A percentile compares a stretch with the other conserved stretches of the same genome.
Conservation (phyloP, 2,329 filamentous ascomycete species). For the Colletotrichum lini region DNA sequence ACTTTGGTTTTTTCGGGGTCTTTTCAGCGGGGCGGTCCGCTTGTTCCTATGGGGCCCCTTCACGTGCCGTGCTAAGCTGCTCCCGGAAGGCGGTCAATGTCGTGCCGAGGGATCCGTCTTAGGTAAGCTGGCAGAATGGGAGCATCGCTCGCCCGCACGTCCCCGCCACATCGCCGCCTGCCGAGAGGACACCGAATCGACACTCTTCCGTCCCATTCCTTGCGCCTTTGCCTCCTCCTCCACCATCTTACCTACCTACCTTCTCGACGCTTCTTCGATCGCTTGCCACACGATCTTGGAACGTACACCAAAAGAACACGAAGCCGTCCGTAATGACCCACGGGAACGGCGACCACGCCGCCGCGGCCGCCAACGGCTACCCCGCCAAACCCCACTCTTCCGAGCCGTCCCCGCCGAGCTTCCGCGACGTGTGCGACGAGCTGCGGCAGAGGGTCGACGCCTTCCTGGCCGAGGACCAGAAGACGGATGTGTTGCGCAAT, state of each 20-base stretch:
- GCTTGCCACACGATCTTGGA: neutral
- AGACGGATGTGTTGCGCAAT: slow-evolving; percentile 69
- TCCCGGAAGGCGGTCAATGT: neutral
- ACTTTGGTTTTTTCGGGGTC: slow-evolving; percentile 7
- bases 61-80: neutral
- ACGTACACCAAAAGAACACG: neutral
- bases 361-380: slow-evolving; percentile 32
- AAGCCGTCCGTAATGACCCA: slow-evolving; percentile 18
- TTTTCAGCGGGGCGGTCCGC: neutral
- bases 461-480: slow-evolving; percentile 75
- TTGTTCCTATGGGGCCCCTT: neutral
- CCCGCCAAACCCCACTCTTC: slow-evolving; percentile 41
- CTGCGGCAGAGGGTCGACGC: slow-evolving; percentile 73
- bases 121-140: slow-evolving; percentile 34
- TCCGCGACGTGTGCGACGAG: slow-evolving; percentile 62
- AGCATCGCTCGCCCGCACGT: slow-evolving; percentile 20
- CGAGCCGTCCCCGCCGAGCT: slow-evolving; percentile 36
- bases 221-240: neutral
- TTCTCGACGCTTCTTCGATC: neutral
- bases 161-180: slow-evolving; percentile 37
- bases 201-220: slow-evolving; percentile 25
- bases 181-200: slow-evolving; percentile 36
- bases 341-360: slow-evolving; percentile 30
- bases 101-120: neutral
- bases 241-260: neutral